phyloP scores from a whole-genome alignment of 495 filamentous ascomycete genomes.

The Cudoniella acicularis region DNA sequence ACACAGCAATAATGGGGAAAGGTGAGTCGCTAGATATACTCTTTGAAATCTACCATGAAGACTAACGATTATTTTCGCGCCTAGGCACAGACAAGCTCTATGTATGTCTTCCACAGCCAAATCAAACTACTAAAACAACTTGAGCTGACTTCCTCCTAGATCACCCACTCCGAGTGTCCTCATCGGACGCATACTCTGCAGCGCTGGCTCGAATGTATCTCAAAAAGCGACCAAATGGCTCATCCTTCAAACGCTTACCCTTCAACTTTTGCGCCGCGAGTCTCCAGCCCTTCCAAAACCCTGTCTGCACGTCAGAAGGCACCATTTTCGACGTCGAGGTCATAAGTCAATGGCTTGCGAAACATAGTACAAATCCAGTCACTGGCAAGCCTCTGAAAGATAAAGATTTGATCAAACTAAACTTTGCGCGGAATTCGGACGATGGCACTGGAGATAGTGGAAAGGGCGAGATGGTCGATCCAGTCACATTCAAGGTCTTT shows the following conservation, averaged over 20 bases:
- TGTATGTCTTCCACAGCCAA: slow-evolving; percentile 37
- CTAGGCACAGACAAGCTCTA: slow-evolving; percentile 70
- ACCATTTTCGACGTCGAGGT: slow-evolving; percentile 85
- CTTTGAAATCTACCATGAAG: not conserved
- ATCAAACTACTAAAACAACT: slow-evolving; percentile 6
- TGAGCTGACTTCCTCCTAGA: slow-evolving; percentile 43
- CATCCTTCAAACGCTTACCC: slow-evolving; percentile 80
- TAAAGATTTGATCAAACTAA: slow-evolving; percentile 84
- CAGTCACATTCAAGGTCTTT: slow-evolving; percentile 94
- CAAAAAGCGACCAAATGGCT: slow-evolving; percentile 48
- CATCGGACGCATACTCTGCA: slow-evolving; percentile 76
- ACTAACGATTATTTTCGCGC: slow-evolving; percentile 1
- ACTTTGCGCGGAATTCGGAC: slow-evolving; percentile 75
- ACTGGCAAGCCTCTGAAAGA: slow-evolving; percentile 72
- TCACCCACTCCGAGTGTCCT: slow-evolving; percentile 96
- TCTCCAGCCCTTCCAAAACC: slow-evolving; percentile 85
- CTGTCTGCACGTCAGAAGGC: slow-evolving; percentile 75
- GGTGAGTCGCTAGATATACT: slow-evolving; percentile 10
- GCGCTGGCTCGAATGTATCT: slow-evolving; percentile 64
- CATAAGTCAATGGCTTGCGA: slow-evolving; percentile 87
- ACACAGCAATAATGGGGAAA: slow-evolving; percentile 29
- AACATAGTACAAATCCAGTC: slow-evolving; percentile 87
- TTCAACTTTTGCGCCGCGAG: slow-evolving; percentile 98
- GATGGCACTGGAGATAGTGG: slow-evolving; percentile 32
- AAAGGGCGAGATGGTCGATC: slow-evolving; percentile 84